phyloP scores from a whole-genome alignment of 129 eudicot species.

The Ambrosia trifida region DNA sequence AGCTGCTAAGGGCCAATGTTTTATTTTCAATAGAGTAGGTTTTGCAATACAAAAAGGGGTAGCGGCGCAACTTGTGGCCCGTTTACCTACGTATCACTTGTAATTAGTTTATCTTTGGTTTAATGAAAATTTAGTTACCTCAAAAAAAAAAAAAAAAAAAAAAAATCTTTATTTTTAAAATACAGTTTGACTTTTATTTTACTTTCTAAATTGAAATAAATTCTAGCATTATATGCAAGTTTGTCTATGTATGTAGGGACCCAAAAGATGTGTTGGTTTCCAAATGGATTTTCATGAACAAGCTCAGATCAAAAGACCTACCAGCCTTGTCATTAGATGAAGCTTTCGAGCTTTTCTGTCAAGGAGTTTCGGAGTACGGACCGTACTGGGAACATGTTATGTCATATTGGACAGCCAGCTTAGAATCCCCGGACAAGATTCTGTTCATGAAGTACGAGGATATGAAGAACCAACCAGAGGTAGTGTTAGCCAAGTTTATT shows the following conservation, averaged over 20 bases:
- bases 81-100: too few species aligned
- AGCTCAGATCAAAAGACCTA: constrained; percentile 3
- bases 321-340: constrained; percentile 16
- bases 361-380: constrained; percentile 35
- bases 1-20: too few species aligned
- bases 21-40: too few species aligned
- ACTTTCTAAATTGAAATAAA: too few species aligned
- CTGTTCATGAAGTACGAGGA: constrained; percentile 52
- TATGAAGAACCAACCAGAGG: constrained; percentile 28
- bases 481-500: neutral
- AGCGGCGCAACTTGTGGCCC: too few species aligned
- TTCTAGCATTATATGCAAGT: neutral
- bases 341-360: constrained; percentile 34
- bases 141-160: too few species aligned
- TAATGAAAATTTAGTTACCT: too few species aligned
- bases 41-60: too few species aligned
- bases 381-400: constrained; percentile 48
- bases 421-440: constrained; percentile 32
- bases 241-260: neutral
- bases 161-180: too few species aligned
- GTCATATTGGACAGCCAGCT: constrained; percentile 42
- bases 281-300: neutral
- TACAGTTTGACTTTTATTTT: too few species aligned
- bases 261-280: neutral
- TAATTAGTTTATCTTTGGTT: too few species aligned